phyloP scores from a whole-genome alignment of 1,284 basidiomycete genomes.

The Termitomyces sp. region DNA sequence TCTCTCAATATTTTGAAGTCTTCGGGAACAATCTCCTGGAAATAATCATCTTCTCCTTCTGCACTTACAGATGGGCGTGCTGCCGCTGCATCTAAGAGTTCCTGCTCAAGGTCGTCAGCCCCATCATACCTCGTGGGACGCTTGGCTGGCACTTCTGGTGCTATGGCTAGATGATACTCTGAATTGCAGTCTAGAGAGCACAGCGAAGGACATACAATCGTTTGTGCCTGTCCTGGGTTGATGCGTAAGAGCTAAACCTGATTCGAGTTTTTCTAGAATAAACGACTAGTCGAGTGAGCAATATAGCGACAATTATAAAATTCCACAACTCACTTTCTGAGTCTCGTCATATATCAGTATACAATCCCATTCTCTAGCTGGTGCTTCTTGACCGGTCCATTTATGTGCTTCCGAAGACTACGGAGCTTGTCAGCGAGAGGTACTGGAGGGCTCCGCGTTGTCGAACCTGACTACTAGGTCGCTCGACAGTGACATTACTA shows the following conservation, averaged over 20 bases:
- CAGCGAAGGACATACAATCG: constrained; percentile 27
- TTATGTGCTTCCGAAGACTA: constrained; percentile 52
- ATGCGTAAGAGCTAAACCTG: constrained; percentile 48
- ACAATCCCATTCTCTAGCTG: constrained; percentile 65
- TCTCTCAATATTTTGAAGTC: constrained; percentile 27
- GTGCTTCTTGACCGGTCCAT: constrained; percentile 52
- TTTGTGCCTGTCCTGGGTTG: constrained; percentile 38
- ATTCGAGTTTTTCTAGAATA: constrained; percentile 71
- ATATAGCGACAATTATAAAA: not conserved
- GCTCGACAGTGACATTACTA: constrained; percentile 51
- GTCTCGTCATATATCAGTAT: constrained; percentile 74
- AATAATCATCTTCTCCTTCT: constrained; percentile 35
- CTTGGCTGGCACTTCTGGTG: constrained; percentile 16
- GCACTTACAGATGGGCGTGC: constrained; percentile 38
- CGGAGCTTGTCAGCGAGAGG: not conserved
- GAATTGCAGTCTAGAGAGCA: not conserved
- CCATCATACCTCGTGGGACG: constrained; percentile 17
- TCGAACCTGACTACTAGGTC: constrained; percentile 54
- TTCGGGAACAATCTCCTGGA: constrained; percentile 31
- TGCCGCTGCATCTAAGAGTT: constrained; percentile 19
- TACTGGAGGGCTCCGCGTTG: constrained; percentile 1
- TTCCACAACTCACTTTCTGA: constrained; percentile 43
- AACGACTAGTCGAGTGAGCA: constrained; percentile 42
- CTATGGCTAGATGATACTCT: constrained; percentile 11
- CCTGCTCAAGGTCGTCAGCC: constrained; percentile 22